phyloP scores from a whole-genome alignment of 805 yeast species.

The Starmerella roubikii region DNA sequence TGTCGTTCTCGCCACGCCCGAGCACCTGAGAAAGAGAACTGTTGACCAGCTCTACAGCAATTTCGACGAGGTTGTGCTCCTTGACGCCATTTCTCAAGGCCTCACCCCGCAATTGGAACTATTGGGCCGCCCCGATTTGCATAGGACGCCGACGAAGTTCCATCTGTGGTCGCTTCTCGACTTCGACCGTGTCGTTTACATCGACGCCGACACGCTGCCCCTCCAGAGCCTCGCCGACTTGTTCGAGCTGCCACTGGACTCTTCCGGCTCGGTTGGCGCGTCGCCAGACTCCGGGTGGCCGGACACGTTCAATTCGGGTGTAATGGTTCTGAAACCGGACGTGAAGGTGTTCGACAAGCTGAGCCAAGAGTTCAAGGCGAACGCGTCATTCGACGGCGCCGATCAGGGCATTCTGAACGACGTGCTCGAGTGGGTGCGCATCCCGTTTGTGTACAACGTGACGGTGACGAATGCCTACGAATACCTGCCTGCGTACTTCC shows the following conservation, averaged over 20 bases:
- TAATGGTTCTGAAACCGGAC: slow-evolving; percentile 48
- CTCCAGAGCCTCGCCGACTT: slow-evolving; percentile 24
- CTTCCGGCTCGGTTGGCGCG: slow-evolving; percentile 27
- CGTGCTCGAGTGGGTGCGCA: slow-evolving; percentile 42
- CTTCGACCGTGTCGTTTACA: slow-evolving; percentile 32
- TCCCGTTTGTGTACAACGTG: slow-evolving; percentile 77
- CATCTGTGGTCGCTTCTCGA: slow-evolving; percentile 37
- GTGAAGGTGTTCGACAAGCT: slow-evolving; percentile 32
- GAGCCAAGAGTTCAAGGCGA: slow-evolving; percentile 19
- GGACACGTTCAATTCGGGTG: slow-evolving; percentile 74
- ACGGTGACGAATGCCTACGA: slow-evolving; percentile 49
- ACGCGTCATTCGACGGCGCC: slow-evolving; percentile 64
- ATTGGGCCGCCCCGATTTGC: slow-evolving; percentile 39
- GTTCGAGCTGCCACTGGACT: slow-evolving; percentile 2
- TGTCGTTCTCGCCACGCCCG: slow-evolving; percentile 23
- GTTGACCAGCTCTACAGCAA: slow-evolving; percentile 14
- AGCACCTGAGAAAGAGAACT: slow-evolving; percentile 16
- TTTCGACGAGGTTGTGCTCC: slow-evolving; percentile 23
- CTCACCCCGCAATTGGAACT: slow-evolving; percentile 21
- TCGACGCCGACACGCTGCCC: slow-evolving; percentile 45
- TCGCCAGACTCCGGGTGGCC: slow-evolving; percentile 87
- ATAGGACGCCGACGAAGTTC: slow-evolving; percentile 38
- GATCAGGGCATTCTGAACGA: slow-evolving; percentile 85
- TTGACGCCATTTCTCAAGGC: slow-evolving; percentile 22
- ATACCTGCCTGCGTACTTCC: slow-evolving; percentile 53